Conservation (phyloP, 306 rosid species). For the Psophocarpus tetragonolobus region DNA sequence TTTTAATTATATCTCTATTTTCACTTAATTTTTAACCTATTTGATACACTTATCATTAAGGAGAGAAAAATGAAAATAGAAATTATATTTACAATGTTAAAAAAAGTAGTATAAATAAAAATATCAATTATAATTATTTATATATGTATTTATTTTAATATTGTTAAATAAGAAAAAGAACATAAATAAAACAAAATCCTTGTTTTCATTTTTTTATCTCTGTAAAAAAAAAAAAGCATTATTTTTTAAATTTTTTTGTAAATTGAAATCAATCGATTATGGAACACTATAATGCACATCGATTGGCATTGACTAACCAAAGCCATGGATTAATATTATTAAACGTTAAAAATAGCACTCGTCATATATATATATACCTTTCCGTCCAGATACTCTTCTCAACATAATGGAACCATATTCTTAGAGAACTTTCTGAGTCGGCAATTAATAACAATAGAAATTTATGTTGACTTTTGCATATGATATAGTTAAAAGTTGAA, state of each 20-base stretch:
- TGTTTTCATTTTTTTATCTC: not conserved
- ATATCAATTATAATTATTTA: too few relatives aligned
- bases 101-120: not conserved
- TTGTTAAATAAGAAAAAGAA: not conserved
- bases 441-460: constrained; percentile 8
- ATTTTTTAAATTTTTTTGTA: not conserved
- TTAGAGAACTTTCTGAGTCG: not conserved
- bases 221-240: too few relatives aligned
- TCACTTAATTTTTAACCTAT: too few relatives aligned
- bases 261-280: not conserved
- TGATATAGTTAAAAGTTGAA: not conserved
- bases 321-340: not conserved
- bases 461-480: constrained; percentile 29
- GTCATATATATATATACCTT: too few relatives aligned
- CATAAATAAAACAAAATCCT: not conserved
- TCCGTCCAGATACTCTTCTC: not conserved
- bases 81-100: too few relatives aligned
- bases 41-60: not conserved
- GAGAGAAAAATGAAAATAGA: not conserved
- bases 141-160: too few relatives aligned
- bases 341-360: not conserved
- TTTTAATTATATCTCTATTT: too few relatives aligned
- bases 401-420: constrained; percentile 7
- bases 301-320: not conserved
- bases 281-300: not conserved